Evolutionary conservation across 352 stramenopile genomes (phyloP).

Genomic region (Globisporangium heterothallicum): DNA sequence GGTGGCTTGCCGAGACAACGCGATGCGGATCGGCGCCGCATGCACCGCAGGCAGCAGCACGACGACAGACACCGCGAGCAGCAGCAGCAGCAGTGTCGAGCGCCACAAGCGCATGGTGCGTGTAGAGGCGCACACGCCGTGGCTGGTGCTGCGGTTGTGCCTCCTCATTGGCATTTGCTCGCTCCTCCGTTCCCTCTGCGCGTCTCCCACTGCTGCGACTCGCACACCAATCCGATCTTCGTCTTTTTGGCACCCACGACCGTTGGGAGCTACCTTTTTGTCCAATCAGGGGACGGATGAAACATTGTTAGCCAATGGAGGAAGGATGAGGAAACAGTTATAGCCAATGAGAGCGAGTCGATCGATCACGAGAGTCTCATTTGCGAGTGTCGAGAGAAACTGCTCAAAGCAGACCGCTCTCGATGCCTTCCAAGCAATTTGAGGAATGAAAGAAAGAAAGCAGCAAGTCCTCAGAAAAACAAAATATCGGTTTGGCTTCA

Average conservation of each 20-base stretch:
- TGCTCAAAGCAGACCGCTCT: too few relatives aligned
- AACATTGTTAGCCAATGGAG: background rate
- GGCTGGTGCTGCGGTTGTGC: background rate
- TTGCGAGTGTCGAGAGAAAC: too few relatives aligned
- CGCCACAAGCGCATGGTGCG: background rate
- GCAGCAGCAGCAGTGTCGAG: background rate
- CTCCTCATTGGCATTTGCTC: conserved; percentile 5
- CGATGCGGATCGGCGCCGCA: conserved; percentile 30
- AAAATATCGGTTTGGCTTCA: too few relatives aligned
- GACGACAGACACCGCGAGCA: background rate
- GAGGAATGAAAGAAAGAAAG: too few relatives aligned
- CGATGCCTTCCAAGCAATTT: too few relatives aligned
- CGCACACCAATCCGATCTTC: conserved; percentile 5
- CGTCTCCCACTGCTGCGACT: too few relatives aligned
- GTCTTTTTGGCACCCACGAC: conserved; percentile 1
- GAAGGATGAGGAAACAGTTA: too few relatives aligned
- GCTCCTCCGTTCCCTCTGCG: too few relatives aligned
- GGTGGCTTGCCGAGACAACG: conserved; percentile 12
- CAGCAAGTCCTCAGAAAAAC: too few relatives aligned
- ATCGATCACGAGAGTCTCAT: too few relatives aligned
- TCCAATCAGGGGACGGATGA: background rate
- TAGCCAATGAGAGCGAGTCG: too few relatives aligned
- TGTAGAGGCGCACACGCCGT: too few relatives aligned
- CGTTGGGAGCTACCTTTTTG: background rate
- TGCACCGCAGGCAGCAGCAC: background rate